phyloP scores from a whole-genome alignment of 768 basidiomycete genomes.

The Boletus tylopilopsis region DNA sequence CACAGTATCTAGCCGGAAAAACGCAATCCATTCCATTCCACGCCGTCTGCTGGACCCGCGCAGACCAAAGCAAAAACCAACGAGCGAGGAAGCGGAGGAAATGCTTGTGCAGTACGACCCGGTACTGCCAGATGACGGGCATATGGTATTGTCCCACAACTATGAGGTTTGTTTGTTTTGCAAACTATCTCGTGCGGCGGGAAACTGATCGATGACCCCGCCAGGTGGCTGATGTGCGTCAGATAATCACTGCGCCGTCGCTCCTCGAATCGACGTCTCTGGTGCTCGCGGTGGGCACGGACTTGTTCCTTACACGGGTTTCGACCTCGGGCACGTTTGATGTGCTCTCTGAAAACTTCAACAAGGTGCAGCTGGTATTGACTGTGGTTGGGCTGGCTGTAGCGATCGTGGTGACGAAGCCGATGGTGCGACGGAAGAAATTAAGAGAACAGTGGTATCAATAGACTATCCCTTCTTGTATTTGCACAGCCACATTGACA shows the following conservation, averaged over 20 bases:
- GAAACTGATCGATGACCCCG: neutral
- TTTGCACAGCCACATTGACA: slow-evolving; percentile 11
- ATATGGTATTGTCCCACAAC: slow-evolving; percentile 51
- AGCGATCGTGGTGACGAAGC: slow-evolving; percentile 79
- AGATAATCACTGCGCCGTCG: slow-evolving; percentile 75
- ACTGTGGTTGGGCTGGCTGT: slow-evolving; percentile 68
- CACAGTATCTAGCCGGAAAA: slow-evolving; percentile 71
- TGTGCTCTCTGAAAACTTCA: slow-evolving; percentile 86
- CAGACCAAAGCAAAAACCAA: slow-evolving; percentile 72
- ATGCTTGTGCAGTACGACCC: slow-evolving; percentile 84
- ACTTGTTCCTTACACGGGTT: slow-evolving; percentile 83
- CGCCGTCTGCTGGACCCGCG: slow-evolving; percentile 78
- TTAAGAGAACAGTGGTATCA: slow-evolving; percentile 71
- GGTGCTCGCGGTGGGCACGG: slow-evolving; percentile 81
- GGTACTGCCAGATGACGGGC: slow-evolving; percentile 65
- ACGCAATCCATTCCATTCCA: slow-evolving; percentile 73
- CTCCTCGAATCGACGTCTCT: slow-evolving; percentile 90
- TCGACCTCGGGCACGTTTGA: slow-evolving; percentile 91
- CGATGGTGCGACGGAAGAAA: slow-evolving; percentile 71
- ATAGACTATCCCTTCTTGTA: neutral
- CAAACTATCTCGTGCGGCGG: neutral
- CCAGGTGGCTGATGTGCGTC: slow-evolving; percentile 65
- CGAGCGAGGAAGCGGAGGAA: slow-evolving; percentile 78
- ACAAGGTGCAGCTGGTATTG: slow-evolving; percentile 85
- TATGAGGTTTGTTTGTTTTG: slow-evolving; percentile 41